These are phyloP conservation scores for Crucibulum laeve DNA, from an alignment of 768 basidiomycete genomes.

Conservation along the genomic window DNA sequence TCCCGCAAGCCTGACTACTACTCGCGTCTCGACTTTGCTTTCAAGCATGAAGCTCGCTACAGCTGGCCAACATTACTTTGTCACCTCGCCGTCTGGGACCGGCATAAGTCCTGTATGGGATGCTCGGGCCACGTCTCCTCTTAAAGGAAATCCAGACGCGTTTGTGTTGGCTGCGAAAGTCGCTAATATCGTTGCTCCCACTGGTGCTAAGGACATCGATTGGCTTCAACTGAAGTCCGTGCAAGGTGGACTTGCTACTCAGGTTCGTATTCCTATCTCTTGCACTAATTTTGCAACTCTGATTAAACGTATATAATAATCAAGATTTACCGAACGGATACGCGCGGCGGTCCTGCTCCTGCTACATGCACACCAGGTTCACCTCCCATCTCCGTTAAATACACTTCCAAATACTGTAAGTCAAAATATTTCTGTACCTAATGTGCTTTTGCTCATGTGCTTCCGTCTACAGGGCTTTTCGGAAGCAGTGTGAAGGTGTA, in stretches of 20 bases:
- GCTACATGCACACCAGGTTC: slow-evolving; percentile 40
- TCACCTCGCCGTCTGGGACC: slow-evolving; percentile 37
- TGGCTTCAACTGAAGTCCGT: no score
- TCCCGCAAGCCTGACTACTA: slow-evolving; percentile 1
- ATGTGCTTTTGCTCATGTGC: no score
- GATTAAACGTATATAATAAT: no score
- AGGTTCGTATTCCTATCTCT: no score
- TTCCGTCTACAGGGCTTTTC: no score
- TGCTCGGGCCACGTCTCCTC: slow-evolving; percentile 41
- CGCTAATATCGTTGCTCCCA: slow-evolving; percentile 36
- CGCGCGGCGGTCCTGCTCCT: no score
- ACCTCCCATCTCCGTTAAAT: slow-evolving; percentile 41
- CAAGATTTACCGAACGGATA: no score
- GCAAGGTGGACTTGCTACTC: no score
- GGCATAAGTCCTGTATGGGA: slow-evolving; percentile 53
- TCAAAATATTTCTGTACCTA: slow-evolving; percentile 9
- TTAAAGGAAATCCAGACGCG: slow-evolving; percentile 38
- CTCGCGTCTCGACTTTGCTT: neutral
- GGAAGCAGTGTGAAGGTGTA: no score
- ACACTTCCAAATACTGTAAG: slow-evolving; percentile 50
- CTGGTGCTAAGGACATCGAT: slow-evolving; percentile 23
- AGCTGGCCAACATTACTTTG: slow-evolving; percentile 53
- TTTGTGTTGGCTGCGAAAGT: slow-evolving; percentile 43
- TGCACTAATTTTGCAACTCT: no score
- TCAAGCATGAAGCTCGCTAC: neutral